These are phyloP conservation scores for Entomortierella parvispora DNA, from an alignment of 192 early-diverging fungal genomes.

Conservation along the genomic window DNA sequence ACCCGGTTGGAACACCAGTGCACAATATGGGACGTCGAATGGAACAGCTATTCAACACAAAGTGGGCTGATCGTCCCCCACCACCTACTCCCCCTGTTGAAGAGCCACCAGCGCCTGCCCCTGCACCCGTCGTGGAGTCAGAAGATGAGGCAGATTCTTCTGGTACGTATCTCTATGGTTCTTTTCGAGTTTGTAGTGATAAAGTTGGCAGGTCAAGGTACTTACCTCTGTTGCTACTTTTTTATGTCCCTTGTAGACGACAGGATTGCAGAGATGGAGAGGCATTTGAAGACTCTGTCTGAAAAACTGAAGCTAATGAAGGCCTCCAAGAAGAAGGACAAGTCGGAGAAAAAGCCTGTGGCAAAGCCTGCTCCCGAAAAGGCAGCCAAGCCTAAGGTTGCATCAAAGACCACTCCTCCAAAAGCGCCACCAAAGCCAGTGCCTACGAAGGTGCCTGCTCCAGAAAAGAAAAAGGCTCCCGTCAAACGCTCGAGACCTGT, in stretches of 20 bases:
- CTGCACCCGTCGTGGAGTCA: conserved; percentile 29
- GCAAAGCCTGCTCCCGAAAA: conserved; percentile 17
- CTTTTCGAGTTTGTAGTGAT: conserved; percentile 6
- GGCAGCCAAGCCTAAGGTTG: conserved; percentile 1
- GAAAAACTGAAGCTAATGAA: conserved; percentile 48
- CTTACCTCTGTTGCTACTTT: neutral
- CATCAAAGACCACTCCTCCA: conserved; percentile 26
- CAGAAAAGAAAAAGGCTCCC: conserved; percentile 44
- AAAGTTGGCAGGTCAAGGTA: neutral
- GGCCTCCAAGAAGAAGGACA: conserved; percentile 46
- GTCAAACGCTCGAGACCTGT: conserved; percentile 27
- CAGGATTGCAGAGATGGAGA: conserved; percentile 49
- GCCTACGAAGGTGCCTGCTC: conserved; percentile 19
- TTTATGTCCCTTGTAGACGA: conserved; percentile 23
- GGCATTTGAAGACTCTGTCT: conserved; percentile 34
- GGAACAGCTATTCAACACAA: conserved; percentile 75
- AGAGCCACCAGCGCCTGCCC: conserved; percentile 11
- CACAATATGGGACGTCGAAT: conserved; percentile 72
- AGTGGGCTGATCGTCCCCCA: conserved; percentile 65
- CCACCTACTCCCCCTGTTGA: conserved; percentile 27
- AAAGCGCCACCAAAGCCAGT: conserved; percentile 22
- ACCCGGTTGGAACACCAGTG: conserved; percentile 67
- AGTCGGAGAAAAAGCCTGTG: conserved; percentile 26
- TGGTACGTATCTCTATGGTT: conserved; percentile 18
- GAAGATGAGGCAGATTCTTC: conserved; percentile 34